Evolutionary conservation across 768 basidiomycete genomes (phyloP), one percentile per base, ranked within the genome.

Genomic region (Sistotremastrum suecicum): DNA sequence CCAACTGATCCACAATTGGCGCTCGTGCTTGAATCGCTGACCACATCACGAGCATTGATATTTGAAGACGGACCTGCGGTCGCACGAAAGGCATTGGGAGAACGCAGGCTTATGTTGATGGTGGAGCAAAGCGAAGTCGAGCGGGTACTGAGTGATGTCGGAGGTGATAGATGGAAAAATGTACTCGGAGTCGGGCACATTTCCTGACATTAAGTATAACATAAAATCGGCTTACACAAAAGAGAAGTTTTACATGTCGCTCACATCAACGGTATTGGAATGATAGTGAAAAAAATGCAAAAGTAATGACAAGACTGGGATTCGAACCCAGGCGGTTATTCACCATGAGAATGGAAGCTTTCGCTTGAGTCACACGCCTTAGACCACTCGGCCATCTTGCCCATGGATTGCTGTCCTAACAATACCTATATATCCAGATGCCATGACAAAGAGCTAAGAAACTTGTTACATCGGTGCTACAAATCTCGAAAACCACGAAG

Each of bases 71-170:
- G 75, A 0, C 63, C 68, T 9, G 65, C 66, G 3, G 69, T 69
- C 0, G 53, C 66, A 40, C 66, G 78, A 37, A 86, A 83, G 54
- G 59, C 66, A 1, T 70, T 71, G 39, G 72, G 67, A 5, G 87
- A 91, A 46, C 66, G 83, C 49, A 74, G 77, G 53, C 67, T 94
- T 1, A 62, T 88, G 48, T 64, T 92, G n/a, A 89, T 88, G 55
- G 57, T 94, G 50, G 91, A 94, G 59, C 76, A 80, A 50, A 67
- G 66, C 0, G 91, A 95, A 53, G 82, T 92, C 0, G 87, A 91
- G 61, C 70, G 87, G 45, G 83, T 88, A 29, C 64, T 97, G 41
- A 75, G 84, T 39, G 87, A 88, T 46, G 72, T 86, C 12, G 90
- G 88, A 5, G 83, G 83, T 10, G 52, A 61, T 20, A 56, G 56